Percentiles rank a stretch among this genome's conserved stretches.
Conservation (phyloP, 2,329 filamentous ascomycete species). For the Colletotrichum sp. region DNA sequence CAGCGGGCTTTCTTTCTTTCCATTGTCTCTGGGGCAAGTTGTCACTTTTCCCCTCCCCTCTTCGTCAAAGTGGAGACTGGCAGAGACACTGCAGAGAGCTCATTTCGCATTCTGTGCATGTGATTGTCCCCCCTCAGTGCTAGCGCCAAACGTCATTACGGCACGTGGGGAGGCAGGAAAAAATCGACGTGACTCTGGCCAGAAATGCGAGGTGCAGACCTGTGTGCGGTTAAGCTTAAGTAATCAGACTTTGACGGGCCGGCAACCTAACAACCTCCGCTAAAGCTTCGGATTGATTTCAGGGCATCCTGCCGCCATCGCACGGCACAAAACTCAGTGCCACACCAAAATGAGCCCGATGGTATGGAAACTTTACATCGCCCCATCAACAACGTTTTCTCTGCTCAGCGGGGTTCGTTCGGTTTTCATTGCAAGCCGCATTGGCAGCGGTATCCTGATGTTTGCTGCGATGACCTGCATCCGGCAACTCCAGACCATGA, state of each 20-base stretch:
- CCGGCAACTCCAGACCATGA: neutral
- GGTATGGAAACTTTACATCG: neutral
- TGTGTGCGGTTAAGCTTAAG: neutral
- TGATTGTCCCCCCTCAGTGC: neutral
- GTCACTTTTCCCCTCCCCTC: neutral
- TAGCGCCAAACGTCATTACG: slow-evolving; percentile 11
- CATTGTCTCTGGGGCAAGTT: neutral
- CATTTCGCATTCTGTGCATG: neutral
- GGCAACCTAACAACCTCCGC: neutral
- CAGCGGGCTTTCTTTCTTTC: neutral
- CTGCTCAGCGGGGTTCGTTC: neutral
- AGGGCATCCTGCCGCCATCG: neutral
- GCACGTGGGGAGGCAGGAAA: slow-evolving; percentile 5
- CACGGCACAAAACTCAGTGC: neutral
- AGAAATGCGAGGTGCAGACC: slow-evolving; percentile 1
- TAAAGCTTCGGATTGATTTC: neutral
- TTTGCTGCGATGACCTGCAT: neutral
- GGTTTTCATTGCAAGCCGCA: neutral
- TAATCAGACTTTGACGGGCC: slow-evolving; percentile 6
- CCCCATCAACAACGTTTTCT: neutral
- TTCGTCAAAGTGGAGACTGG: neutral
- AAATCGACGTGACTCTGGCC: neutral
- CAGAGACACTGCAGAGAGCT: neutral
- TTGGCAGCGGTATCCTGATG: neutral
- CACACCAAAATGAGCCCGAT: neutral